Percentiles rank a stretch among this genome's conserved stretches.
phyloP scores from a whole-genome alignment of 1,139 yeast species.

The Blastobotrys capitulatus region DNA sequence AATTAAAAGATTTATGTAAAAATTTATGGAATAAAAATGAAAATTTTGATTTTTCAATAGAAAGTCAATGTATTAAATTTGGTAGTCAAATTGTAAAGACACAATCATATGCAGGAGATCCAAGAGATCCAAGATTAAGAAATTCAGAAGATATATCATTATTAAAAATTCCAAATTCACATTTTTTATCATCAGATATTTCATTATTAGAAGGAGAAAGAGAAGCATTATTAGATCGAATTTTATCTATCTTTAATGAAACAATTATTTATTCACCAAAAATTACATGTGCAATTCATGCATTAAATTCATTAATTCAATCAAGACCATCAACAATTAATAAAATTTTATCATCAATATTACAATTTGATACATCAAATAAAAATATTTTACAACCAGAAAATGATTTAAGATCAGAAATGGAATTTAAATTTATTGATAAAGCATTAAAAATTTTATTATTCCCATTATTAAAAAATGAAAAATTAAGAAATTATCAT shows the following conservation, averaged over 20 bases:
- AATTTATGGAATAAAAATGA: slow-evolving; percentile 29
- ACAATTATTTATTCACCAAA: slow-evolving; percentile 37
- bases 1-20: slow-evolving; percentile 31
- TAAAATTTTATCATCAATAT: slow-evolving; percentile 31
- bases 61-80: slow-evolving; percentile 65
- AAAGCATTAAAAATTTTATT: slow-evolving; percentile 35
- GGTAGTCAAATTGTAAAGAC: slow-evolving; percentile 64
- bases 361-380: slow-evolving; percentile 31
- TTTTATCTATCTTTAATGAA: slow-evolving; percentile 51
- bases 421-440: slow-evolving; percentile 34
- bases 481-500: not conserved
- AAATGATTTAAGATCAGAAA: slow-evolving; percentile 24
- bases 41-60: slow-evolving; percentile 36
- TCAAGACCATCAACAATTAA: slow-evolving; percentile 27
- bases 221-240: slow-evolving; percentile 56
- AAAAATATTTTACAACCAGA: slow-evolving; percentile 19
- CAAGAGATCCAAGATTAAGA: slow-evolving; percentile 30
- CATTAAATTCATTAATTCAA: slow-evolving; percentile 32
- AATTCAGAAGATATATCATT: slow-evolving; percentile 47
- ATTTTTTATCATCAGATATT: slow-evolving; percentile 44
- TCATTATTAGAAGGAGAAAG: slow-evolving; percentile 68
- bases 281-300: slow-evolving; percentile 32
- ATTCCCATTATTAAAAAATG: slow-evolving; percentile 28
- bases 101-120: slow-evolving; percentile 49
- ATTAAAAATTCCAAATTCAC: slow-evolving; percentile 54